These are phyloP conservation scores for Hortiboletus campestris DNA, from an alignment of 768 basidiomycete species.

Conservation along the genomic window DNA sequence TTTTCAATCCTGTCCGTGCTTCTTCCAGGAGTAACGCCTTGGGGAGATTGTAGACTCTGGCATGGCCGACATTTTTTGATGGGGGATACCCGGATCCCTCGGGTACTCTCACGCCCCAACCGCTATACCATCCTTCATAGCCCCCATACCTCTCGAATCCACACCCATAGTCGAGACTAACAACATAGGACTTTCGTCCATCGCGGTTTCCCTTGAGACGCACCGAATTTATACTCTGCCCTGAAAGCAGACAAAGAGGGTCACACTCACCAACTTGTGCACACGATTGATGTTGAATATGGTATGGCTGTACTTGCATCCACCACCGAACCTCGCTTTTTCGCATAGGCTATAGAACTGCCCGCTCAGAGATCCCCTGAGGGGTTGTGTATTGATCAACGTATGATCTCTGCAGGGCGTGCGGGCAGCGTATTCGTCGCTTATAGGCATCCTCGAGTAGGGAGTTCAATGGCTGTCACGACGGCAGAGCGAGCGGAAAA, in stretches of 20 bases:
- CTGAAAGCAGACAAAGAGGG: no score
- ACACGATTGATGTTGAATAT: conserved; percentile 19
- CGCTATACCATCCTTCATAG: conserved; percentile 7
- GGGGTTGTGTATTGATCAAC: conserved; percentile 5
- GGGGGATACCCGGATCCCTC: neutral
- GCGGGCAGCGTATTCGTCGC: conserved; percentile 17
- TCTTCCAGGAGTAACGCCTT: conserved; percentile 10
- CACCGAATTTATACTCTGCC: neutral
- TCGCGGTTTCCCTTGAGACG: conserved; percentile 1
- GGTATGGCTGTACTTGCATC: conserved; percentile 22
- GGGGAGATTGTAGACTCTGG: conserved; percentile 5
- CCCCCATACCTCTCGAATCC: conserved; percentile 17
- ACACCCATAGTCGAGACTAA: conserved; percentile 9
- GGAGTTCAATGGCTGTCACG: neutral
- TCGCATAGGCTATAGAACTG: conserved; percentile 7
- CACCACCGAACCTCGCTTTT: neutral
- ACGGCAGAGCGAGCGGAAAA: neutral
- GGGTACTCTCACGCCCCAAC: conserved; percentile 7
- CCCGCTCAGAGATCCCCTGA: conserved; percentile 4
- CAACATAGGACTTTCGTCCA: conserved; percentile 3
- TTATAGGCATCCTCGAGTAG: conserved; percentile 12
- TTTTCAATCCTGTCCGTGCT: conserved; percentile 3
- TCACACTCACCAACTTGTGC: conserved; percentile 5
- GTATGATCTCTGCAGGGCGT: conserved; percentile 18
- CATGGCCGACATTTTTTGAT: neutral